Conservation (phyloP, 2,329 filamentous ascomycete genomes). For the Claviceps citrina region DNA sequence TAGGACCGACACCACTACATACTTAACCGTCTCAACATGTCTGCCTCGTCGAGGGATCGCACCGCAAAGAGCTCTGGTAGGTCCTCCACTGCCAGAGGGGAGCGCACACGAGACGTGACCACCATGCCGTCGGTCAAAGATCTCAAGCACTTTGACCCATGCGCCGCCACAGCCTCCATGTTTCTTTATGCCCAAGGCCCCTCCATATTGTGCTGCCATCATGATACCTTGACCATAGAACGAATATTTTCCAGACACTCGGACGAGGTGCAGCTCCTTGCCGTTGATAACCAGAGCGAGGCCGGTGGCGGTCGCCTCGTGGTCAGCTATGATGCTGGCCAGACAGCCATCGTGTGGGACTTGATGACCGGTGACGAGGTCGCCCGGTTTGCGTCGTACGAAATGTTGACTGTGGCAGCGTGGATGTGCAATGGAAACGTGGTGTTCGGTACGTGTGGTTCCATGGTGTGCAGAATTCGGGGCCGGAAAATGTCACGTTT, state of each 20-base stretch:
- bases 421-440: constrained; percentile 98
- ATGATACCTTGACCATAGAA: constrained; percentile 83
- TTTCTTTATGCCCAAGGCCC: constrained; percentile 78
- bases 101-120: constrained; percentile 33
- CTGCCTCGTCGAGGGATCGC: constrained; percentile 41
- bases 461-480: not conserved
- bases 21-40: constrained; percentile 30
- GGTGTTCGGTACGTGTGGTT: constrained; percentile 61
- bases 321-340: constrained; percentile 81
- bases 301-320: constrained; percentile 69
- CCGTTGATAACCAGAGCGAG: constrained; percentile 84
- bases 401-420: constrained; percentile 65
- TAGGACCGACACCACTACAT: constrained; percentile 9
- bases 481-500: not conserved
- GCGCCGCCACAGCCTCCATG: constrained; percentile 78
- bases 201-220: constrained; percentile 72
- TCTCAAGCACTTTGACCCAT: constrained; percentile 59
- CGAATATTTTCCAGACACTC: constrained; percentile 70
- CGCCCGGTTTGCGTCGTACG: constrained; percentile 82
- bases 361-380: constrained; percentile 81
- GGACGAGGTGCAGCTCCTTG: constrained; percentile 69
- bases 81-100: constrained; percentile 30
- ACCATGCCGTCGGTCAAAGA: constrained; percentile 34
- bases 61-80: constrained; percentile 42
- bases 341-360: constrained; percentile 95